A percentile compares a stretch with the other conserved stretches of the same genome.
These are phyloP conservation scores for Caryopteris hybrid DNA, from an alignment of 305 asterid species.

Conservation along the genomic window DNA sequence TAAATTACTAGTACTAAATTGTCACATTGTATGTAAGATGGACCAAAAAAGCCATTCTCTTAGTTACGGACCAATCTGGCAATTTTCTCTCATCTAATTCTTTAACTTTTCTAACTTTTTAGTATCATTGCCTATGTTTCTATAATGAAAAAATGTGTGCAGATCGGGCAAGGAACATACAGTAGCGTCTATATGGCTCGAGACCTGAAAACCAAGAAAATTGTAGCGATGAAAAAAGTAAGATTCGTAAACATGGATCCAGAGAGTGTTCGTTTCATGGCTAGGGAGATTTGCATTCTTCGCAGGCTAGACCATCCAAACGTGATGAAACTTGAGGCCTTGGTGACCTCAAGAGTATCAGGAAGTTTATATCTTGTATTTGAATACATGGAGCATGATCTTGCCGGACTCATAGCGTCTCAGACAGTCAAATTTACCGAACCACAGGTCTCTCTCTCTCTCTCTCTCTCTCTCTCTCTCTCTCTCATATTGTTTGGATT, in stretches of 20 bases:
- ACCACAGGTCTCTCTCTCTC: conserved; percentile 44
- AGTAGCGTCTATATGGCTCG: conserved; percentile 87
- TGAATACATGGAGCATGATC: conserved; percentile 96
- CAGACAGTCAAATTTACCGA: conserved; percentile 68
- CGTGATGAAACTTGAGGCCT: conserved; percentile 80
- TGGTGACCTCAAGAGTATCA: conserved; percentile 72
- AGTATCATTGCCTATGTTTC: not conserved
- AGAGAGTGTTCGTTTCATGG: conserved; percentile 92
- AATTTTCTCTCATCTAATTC: not conserved
- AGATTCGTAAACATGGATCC: conserved; percentile 84
- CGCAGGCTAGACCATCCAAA: conserved; percentile 85
- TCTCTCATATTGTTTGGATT: not conserved
- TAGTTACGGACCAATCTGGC: not conserved
- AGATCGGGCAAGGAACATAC: conserved; percentile 96
- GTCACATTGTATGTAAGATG: not conserved
- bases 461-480: not conserved
- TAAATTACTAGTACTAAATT: too few species aligned
- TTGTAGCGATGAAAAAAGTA: conserved; percentile 90
- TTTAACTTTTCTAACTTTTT: not conserved
- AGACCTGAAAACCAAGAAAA: conserved; percentile 52
- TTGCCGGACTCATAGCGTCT: conserved; percentile 69
- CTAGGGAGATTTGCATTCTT: conserved; percentile 75
- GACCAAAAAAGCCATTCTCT: not conserved
- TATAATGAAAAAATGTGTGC: conserved; percentile 11
- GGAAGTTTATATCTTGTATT: conserved; percentile 82